Percentiles rank a stretch among this genome's conserved stretches.
Conservation (phyloP, 768 basidiomycete species). For the Boletus vermiculosoides region DNA sequence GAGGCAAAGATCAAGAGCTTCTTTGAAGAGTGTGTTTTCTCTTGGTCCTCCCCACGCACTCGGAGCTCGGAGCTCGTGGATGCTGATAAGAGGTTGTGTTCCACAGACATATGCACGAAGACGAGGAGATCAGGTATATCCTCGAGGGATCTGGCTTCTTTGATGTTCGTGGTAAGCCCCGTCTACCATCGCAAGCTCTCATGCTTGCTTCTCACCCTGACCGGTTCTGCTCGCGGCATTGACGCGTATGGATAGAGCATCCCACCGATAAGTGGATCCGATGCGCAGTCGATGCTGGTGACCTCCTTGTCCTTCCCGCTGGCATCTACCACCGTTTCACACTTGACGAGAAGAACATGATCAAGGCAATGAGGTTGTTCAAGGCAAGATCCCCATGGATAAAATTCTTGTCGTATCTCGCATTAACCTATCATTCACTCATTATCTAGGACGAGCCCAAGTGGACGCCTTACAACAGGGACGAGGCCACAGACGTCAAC, state of each 20-base stretch:
- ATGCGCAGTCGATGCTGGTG: slow-evolving; percentile 70
- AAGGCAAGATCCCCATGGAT: slow-evolving; percentile 46
- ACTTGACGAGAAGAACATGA: slow-evolving; percentile 68
- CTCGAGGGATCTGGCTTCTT: slow-evolving; percentile 88
- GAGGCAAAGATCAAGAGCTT: slow-evolving; percentile 81
- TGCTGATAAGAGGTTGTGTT: not conserved
- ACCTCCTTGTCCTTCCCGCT: slow-evolving; percentile 83
- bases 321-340: slow-evolving; percentile 97
- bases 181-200: not conserved
- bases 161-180: slow-evolving; percentile 76
- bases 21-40: slow-evolving; percentile 70
- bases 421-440: not conserved
- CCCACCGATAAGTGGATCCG: slow-evolving; percentile 79
- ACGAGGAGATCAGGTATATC: slow-evolving; percentile 93
- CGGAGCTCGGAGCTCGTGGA: not conserved
- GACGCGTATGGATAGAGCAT: slow-evolving; percentile 44
- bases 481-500: slow-evolving; percentile 60
- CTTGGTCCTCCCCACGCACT: not conserved
- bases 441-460: slow-evolving; percentile 78
- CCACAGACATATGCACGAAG: slow-evolving; percentile 86
- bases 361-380: slow-evolving; percentile 83
- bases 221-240: not conserved
- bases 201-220: not conserved
- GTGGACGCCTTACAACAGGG: slow-evolving; percentile 79
- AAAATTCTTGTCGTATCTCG: not conserved